Conservation (phyloP, 2,329 filamentous ascomycete species). For the Pseudocercospora fijiensis region DNA sequence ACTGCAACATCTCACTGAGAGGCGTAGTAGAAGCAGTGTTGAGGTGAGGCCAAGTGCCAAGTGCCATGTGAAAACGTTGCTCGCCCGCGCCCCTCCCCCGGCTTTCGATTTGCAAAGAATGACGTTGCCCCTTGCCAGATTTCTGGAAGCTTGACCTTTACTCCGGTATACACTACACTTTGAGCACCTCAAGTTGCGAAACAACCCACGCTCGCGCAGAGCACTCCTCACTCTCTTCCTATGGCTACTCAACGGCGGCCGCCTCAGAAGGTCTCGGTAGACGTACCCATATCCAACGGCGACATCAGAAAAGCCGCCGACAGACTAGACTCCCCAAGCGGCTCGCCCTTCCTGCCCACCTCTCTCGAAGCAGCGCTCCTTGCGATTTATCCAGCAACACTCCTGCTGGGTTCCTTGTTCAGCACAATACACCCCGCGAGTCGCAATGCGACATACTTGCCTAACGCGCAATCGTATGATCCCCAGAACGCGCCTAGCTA, state of each 20-base stretch:
- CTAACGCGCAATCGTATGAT: slow-evolving; percentile 62
- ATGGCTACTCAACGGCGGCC: slow-evolving; percentile 5
- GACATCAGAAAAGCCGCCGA: slow-evolving; percentile 6
- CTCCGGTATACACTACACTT: neutral
- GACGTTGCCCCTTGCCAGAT: neutral
- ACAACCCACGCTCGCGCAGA: neutral
- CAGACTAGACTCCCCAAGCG: slow-evolving; percentile 18
- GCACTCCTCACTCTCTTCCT: neutral
- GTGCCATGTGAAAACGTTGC: neutral
- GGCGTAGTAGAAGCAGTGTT: slow-evolving; percentile 5
- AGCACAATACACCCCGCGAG: slow-evolving; percentile 75
- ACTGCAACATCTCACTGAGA: neutral
- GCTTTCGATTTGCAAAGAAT: neutral
- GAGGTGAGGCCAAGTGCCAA: no score
- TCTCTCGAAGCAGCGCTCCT: slow-evolving; percentile 65
- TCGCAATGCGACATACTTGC: slow-evolving; percentile 61
- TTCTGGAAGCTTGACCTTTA: neutral
- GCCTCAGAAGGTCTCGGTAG: neutral
- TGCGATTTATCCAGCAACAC: slow-evolving; percentile 70
- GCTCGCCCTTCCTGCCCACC: slow-evolving; percentile 66
- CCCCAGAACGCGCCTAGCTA: slow-evolving; percentile 67
- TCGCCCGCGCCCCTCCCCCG: neutral
- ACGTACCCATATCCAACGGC: neutral
- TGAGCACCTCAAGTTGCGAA: neutral
- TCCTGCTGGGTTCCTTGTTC: slow-evolving; percentile 80